phyloP scores from a whole-genome alignment of 257 asterid genomes.

The Jasminum sambac region DNA sequence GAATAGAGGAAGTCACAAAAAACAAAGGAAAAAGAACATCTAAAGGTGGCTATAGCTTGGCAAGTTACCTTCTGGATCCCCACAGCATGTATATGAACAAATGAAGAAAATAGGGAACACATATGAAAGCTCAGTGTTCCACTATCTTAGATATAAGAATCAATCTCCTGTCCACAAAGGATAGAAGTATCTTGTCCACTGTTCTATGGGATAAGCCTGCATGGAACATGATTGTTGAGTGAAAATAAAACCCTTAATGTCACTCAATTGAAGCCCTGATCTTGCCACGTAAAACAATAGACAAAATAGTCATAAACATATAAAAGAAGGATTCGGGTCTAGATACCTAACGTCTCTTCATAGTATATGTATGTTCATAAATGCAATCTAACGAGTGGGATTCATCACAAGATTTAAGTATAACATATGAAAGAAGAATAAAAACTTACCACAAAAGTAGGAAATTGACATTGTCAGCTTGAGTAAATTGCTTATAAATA shows the following conservation, averaged over 20 bases:
- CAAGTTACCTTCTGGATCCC: conserved; percentile 10
- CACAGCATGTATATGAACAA: conserved; percentile 12
- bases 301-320: too few relatives aligned
- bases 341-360: background rate
- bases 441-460: conserved; percentile 24
- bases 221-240: too few relatives aligned
- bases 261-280: too few relatives aligned
- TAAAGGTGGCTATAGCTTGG: background rate
- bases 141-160: too few relatives aligned
- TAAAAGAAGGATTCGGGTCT: too few relatives aligned
- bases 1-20: background rate
- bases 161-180: too few relatives aligned
- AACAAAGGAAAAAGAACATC: background rate
- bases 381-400: background rate
- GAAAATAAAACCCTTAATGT: too few relatives aligned
- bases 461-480: background rate
- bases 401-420: background rate
- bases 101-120: background rate
- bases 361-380: background rate
- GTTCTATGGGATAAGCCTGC: too few relatives aligned
- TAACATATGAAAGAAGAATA: conserved; percentile 3
- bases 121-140: background rate
- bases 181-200: too few relatives aligned
- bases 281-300: too few relatives aligned
- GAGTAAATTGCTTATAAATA: too few relatives aligned